A percentile compares a stretch with the other conserved stretches of the same genome.
Conservation (phyloP, 345 rosid species). For the Brassica incana region DNA sequence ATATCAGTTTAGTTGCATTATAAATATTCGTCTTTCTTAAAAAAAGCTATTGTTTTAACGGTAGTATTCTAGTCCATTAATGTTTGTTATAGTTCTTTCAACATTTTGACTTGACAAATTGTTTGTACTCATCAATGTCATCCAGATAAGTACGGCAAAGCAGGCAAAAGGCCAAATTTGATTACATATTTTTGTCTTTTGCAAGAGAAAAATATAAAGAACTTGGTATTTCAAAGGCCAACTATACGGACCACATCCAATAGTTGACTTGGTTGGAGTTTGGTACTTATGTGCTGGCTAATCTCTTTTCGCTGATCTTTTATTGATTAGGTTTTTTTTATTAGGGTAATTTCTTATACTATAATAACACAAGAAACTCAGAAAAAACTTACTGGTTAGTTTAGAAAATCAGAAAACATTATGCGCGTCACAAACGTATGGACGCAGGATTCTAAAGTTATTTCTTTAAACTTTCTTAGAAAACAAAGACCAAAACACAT, state of each 20-base stretch:
- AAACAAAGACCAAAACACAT: conserved; percentile 12
- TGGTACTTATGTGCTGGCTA: neutral
- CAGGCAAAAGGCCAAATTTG: conserved; percentile 2
- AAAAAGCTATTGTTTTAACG: neutral
- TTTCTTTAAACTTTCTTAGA: conserved; percentile 7
- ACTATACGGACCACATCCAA: neutral
- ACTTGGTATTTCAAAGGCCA: neutral
- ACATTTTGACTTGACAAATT: neutral
- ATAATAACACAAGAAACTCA: neutral
- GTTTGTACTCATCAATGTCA: neutral
- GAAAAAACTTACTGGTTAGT: neutral
- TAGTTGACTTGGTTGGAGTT: conserved; percentile 1
- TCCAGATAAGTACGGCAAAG: conserved; percentile 21
- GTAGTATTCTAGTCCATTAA: neutral
- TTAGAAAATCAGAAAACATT: neutral
- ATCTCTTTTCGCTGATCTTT: neutral
- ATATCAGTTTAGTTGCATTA: neutral
- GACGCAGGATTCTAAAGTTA: neutral
- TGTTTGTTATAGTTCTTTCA: neutral
- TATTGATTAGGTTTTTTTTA: neutral
- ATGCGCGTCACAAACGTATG: conserved; percentile 15
- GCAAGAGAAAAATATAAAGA: conserved; percentile 2
- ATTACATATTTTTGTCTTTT: conserved; percentile 16
- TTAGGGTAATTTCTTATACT: neutral
- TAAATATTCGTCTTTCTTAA: neutral